Evolutionary conservation across 1,139 yeast species (phyloP).

Genomic region (Yamadazyma diddensiae): DNA sequence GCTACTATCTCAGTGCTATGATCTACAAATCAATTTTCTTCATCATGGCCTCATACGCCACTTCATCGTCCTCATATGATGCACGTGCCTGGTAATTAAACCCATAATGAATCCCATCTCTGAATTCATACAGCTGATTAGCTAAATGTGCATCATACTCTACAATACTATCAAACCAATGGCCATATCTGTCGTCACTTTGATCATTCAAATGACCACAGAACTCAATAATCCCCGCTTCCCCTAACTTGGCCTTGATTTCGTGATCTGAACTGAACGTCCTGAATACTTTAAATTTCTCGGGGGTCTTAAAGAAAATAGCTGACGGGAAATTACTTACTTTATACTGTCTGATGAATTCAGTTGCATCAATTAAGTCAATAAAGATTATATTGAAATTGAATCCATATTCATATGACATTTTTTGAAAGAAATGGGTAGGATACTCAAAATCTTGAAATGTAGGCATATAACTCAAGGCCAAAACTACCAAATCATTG

Average conservation of each 20-base stretch:
- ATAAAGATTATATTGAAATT: constrained; percentile 27
- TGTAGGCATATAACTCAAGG: constrained; percentile 21
- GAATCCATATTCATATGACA: constrained; percentile 18
- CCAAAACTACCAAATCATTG: constrained; percentile 26
- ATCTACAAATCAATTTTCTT: constrained; percentile 18
- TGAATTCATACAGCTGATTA: constrained; percentile 12
- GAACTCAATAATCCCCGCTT: constrained; percentile 20
- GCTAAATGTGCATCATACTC: constrained; percentile 11
- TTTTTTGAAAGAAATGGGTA: constrained; percentile 32
- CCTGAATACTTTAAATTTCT: constrained; percentile 23
- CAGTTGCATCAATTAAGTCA: constrained; percentile 18
- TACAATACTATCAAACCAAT: constrained; percentile 19
- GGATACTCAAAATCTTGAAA: constrained; percentile 36
- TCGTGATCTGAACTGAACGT: constrained; percentile 27
- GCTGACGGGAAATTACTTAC: constrained; percentile 37
- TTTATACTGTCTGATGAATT: constrained; percentile 21
- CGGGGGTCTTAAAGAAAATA: constrained; percentile 22
- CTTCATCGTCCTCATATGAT: constrained; percentile 15
- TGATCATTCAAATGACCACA: constrained; percentile 15
- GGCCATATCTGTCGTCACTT: constrained; percentile 16
- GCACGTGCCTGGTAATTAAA: constrained; percentile 17
- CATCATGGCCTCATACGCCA: constrained; percentile 20
- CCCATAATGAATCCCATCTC: constrained; percentile 17
- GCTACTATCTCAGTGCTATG: too few species aligned
- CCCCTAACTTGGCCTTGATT: constrained; percentile 19